These are phyloP conservation scores for Solanum verrucosum DNA, from an alignment of 257 asterid genomes.

Conservation along the genomic window DNA sequence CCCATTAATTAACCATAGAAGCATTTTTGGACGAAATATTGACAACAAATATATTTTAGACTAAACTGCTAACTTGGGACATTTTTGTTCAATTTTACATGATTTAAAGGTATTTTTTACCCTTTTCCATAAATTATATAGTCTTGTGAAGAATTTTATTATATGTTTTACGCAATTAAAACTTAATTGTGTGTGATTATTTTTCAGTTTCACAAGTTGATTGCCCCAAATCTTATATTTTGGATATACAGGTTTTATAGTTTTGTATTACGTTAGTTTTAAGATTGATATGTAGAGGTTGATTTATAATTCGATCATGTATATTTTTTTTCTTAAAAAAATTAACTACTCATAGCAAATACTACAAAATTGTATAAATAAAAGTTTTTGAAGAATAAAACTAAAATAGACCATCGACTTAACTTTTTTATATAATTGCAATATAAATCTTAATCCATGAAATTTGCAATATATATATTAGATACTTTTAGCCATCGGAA, in stretches of 20 bases:
- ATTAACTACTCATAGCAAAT: background rate
- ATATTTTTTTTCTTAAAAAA: background rate
- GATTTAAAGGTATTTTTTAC: too few relatives aligned
- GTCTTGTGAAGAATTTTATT: background rate
- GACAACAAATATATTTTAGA: too few relatives aligned
- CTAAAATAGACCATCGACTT: background rate
- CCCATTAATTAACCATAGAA: too few relatives aligned
- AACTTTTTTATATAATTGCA: background rate
- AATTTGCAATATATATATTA: too few relatives aligned
- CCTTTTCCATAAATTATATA: too few relatives aligned
- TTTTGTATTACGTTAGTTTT: background rate
- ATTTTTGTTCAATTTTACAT: too few relatives aligned
- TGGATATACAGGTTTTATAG: background rate
- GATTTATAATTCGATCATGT: background rate
- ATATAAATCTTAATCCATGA: too few relatives aligned
- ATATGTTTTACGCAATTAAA: background rate
- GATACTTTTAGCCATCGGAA: background rate
- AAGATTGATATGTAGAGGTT: background rate
- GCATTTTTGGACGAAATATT: too few relatives aligned
- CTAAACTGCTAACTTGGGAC: too few relatives aligned
- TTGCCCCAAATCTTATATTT: background rate
- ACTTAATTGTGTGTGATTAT: too few relatives aligned
- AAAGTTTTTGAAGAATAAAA: background rate
- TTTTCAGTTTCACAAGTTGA: background rate
- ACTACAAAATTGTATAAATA: background rate